Base-by-base conservation (phyloP, 2,329 filamentous ascomycete species). In the Lachnellula subtilissima region DNA sequence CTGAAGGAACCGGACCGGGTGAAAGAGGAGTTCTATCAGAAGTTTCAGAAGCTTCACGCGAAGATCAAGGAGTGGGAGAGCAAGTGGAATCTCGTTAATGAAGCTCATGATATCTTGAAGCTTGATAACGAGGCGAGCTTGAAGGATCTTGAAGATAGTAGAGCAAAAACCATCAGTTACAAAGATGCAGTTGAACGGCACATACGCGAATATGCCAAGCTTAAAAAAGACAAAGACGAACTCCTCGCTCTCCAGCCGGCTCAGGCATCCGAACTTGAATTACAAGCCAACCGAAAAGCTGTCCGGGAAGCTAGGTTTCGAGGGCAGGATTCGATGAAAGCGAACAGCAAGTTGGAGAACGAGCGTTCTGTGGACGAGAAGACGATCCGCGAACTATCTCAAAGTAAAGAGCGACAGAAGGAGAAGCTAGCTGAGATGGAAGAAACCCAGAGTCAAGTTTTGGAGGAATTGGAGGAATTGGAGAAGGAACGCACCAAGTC, bases 101-200 rank as follows among this genome's bases (percentile, higher is more conserved):
- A 28, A 2, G 23, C 35, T 9, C 42, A 56, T 49, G 19, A 56
- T 17, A 52, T 52, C 3, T 14, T 48, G 9, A 37, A 49, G 23
- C 45, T 52, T 14, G 54, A 56, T 9, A 32, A 52, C 25, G 40
- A 52, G 15, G 54, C 49, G 3, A 40, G n/a, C n/a, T 4, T 37
- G 11, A 40, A 50, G 25, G 32, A 36, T 15, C 32, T 50, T 11
- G 32, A 17, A 9, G 37, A 19, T 3, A 8, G 32, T 5, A 36
- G 32, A 36, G 48, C 28, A 4, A 50, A 37, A 8, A 50, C 36
- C 7, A n/a, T 37, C 15, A 50, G 39, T 8, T 50, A 37, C 28
- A 40, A 40, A n/a, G 36, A 15, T 2, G 35, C 12, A 11, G 12
- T 39, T 11, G 25, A 50, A 19, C 42, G 19, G 2, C 19, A 22